These are phyloP conservation scores for Kluyveromyces lactis DNA, from an alignment of 805 yeast genomes.

Conservation along the genomic window DNA sequence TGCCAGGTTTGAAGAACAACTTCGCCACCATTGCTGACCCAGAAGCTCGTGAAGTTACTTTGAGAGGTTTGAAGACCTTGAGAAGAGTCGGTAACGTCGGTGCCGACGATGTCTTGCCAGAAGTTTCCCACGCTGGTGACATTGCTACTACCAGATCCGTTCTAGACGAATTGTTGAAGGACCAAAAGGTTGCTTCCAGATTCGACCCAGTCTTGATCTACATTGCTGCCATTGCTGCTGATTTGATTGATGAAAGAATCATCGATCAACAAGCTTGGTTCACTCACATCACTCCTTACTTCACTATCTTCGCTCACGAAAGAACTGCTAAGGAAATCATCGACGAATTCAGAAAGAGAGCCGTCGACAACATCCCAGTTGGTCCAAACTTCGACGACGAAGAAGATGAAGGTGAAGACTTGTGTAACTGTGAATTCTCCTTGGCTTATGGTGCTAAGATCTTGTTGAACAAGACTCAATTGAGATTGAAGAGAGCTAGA, in stretches of 20 bases:
- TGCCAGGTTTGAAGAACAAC: constrained; percentile 95
- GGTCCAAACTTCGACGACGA: constrained; percentile 94
- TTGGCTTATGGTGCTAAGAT: constrained; percentile 99
- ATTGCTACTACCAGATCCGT: constrained; percentile 76
- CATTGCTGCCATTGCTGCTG: constrained; percentile 97
- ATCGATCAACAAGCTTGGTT: constrained; percentile 91
- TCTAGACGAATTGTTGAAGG: constrained; percentile 64
- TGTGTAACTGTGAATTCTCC: constrained; percentile 99
- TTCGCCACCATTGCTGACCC: constrained; percentile 98
- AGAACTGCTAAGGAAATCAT: constrained; percentile 80
- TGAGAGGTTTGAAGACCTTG: constrained; percentile 93
- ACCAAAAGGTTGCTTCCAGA: constrained; percentile 62
- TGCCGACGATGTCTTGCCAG: constrained; percentile 86
- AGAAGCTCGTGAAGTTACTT: constrained; percentile 98
- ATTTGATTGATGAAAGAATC: constrained; percentile 95
- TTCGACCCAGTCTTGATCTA: constrained; percentile 71
- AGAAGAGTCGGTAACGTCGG: constrained; percentile 98
- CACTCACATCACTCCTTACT: constrained; percentile 81
- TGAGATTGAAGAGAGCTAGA: constrained; percentile 97
- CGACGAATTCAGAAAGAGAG: constrained; percentile 91
- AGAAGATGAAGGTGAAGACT: constrained; percentile 98
- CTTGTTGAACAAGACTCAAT: constrained; percentile 97
- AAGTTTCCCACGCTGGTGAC: constrained; percentile 99
- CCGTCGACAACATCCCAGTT: constrained; percentile 96
- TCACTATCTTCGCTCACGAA: constrained; percentile 94